These are phyloP conservation scores for Corylus americana DNA, from an alignment of 306 rosid species.

Conservation along the genomic window DNA sequence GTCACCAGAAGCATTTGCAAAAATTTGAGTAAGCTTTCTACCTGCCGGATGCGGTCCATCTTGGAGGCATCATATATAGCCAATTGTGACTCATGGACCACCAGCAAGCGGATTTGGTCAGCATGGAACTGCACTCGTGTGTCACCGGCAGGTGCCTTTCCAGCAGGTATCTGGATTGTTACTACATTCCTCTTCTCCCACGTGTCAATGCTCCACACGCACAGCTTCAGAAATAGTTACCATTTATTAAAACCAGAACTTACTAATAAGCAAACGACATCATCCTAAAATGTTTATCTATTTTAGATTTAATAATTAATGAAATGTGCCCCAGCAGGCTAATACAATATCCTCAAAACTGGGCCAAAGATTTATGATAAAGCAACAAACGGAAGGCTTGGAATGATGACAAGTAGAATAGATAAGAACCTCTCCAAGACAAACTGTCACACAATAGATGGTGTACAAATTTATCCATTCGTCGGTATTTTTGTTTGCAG, in stretches of 20 bases:
- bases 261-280: neutral
- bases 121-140: conserved; percentile 81
- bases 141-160: conserved; percentile 72
- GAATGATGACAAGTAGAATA: conserved; percentile 5
- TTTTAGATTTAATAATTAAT: neutral
- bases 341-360: conserved; percentile 1
- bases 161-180: conserved; percentile 61
- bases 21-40: conserved; percentile 26
- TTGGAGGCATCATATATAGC: conserved; percentile 87
- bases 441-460: conserved; percentile 13
- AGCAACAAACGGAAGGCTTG: neutral
- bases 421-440: conserved; percentile 15
- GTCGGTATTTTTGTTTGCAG: neutral
- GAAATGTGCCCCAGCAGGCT: neutral
- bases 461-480: conserved; percentile 13
- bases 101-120: conserved; percentile 74
- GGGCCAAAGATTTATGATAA: conserved; percentile 14
- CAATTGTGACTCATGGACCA: conserved; percentile 77
- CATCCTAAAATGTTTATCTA: neutral
- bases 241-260: conserved; percentile 17
- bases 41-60: conserved; percentile 88
- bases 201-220: conserved; percentile 84
- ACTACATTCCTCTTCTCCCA: conserved; percentile 92
- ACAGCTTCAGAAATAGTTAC: conserved; percentile 54
- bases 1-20: conserved; percentile 12